These are phyloP conservation scores for Tephrocybe sp. DNA, from an alignment of 768 basidiomycete species.

Conservation along the genomic window DNA sequence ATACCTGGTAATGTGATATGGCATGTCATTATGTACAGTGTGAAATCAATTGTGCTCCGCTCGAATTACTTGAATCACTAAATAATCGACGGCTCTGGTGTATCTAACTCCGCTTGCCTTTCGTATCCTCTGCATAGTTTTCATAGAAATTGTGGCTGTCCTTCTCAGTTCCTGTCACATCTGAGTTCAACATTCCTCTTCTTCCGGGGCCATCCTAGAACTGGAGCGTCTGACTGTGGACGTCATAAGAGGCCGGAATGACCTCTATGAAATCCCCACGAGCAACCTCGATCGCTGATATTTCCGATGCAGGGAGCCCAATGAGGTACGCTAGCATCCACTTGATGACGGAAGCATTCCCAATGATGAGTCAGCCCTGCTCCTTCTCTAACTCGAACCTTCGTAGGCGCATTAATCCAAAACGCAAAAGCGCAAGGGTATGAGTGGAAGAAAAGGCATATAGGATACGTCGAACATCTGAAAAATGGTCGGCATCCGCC, in stretches of 20 bases:
- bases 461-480: constrained; percentile 10
- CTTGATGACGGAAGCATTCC: constrained; percentile 95
- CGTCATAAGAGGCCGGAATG: constrained; percentile 84
- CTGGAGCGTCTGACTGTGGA: constrained; percentile 85
- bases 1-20: background rate
- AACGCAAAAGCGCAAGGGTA: constrained; percentile 14
- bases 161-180: constrained; percentile 20
- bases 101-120: constrained; percentile 48
- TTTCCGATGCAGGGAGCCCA: constrained; percentile 92
- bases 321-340: constrained; percentile 93
- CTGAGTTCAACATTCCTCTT: constrained; percentile 32
- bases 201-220: constrained; percentile 90
- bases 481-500: constrained; percentile 3
- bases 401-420: constrained; percentile 19
- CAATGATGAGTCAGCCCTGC: constrained; percentile 92
- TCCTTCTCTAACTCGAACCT: constrained; percentile 86
- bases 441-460: constrained; percentile 14
- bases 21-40: background rate
- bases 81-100: constrained; percentile 12
- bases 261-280: constrained; percentile 96
- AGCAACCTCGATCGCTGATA: constrained; percentile 96
- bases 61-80: background rate
- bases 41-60: background rate
- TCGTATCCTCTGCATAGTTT: constrained; percentile 80
- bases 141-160: constrained; percentile 85